These are phyloP conservation scores for Aspergillus melleus DNA, from an alignment of 2,329 filamentous ascomycete genomes.

Conservation along the genomic window DNA sequence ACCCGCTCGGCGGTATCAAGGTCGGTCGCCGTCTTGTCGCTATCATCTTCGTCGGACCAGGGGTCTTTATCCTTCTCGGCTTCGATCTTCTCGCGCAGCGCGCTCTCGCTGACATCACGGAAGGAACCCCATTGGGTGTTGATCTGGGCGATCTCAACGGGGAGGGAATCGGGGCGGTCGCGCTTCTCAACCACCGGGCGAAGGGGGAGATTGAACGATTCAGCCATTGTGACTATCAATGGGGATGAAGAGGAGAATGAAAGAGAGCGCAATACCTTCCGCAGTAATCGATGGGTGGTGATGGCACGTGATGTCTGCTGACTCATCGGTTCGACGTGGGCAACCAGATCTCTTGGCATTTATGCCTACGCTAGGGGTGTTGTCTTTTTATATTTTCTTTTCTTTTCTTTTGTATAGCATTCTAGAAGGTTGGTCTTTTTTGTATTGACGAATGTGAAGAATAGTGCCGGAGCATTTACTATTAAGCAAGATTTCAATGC, in stretches of 20 bases:
- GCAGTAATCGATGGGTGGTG: neutral
- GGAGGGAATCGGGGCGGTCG: slow-evolving; percentile 61
- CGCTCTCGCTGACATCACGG: slow-evolving; percentile 72
- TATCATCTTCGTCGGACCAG: slow-evolving; percentile 48
- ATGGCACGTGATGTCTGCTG: neutral
- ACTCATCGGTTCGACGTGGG: no score
- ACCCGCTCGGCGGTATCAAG: slow-evolving; percentile 39
- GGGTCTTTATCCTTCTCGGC: slow-evolving; percentile 50
- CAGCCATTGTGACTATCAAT: slow-evolving; percentile 31
- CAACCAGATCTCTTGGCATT: no score
- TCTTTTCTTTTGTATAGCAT: no score
- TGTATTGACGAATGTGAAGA: no score
- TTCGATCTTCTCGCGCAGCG: slow-evolving; percentile 68
- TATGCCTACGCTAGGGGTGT: no score
- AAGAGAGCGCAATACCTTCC: no score
- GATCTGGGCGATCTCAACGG: slow-evolving; percentile 75
- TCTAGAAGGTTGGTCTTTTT: no score
- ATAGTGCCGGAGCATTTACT: no score
- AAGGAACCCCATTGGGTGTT: slow-evolving; percentile 79
- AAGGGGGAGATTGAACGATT: slow-evolving; percentile 58
- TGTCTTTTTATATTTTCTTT: no score
- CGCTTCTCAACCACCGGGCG: slow-evolving; percentile 52
- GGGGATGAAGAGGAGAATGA: neutral
- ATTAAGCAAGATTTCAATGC: no score
- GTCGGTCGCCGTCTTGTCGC: slow-evolving; percentile 28